These are phyloP conservation scores for Boletus pseudopeckii DNA, from an alignment of 768 basidiomycete genomes.

Conservation along the genomic window DNA sequence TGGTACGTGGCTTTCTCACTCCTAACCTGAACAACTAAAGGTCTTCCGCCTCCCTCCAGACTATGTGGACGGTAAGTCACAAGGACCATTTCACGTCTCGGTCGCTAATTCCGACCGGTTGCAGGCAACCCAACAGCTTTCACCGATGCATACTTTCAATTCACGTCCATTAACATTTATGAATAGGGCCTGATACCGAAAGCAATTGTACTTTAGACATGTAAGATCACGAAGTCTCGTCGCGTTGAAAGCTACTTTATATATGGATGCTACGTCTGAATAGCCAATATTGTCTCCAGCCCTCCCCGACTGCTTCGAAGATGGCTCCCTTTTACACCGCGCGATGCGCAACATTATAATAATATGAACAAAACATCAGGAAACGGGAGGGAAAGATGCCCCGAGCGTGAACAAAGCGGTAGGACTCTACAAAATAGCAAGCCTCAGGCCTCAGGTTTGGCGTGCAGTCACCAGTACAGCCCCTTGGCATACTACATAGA, in stretches of 20 bases:
- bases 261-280: not conserved
- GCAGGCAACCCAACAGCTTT: slow-evolving; percentile 40
- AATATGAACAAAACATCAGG: no score
- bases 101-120: not conserved
- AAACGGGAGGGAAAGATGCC: no score
- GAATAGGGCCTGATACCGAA: not conserved
- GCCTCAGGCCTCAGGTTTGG: no score
- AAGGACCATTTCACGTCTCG: not conserved
- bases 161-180: slow-evolving; percentile 39
- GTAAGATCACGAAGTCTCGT: not conserved
- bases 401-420: no score
- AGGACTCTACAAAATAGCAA: no score
- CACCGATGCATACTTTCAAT: slow-evolving; percentile 40
- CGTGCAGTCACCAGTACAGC: no score
- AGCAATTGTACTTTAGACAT: not conserved
- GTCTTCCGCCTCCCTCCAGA: slow-evolving; percentile 6
- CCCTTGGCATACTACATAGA: no score
- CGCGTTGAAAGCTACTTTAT: not conserved
- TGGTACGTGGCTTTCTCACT: slow-evolving; percentile 12
- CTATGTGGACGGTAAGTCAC: slow-evolving; percentile 26
- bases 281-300: no score
- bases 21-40: not conserved
- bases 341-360: no score
- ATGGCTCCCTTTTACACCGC: no score
- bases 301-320: no score